Conservation (phyloP, 2,329 filamentous ascomycete genomes). For the Aphanocladium album region DNA sequence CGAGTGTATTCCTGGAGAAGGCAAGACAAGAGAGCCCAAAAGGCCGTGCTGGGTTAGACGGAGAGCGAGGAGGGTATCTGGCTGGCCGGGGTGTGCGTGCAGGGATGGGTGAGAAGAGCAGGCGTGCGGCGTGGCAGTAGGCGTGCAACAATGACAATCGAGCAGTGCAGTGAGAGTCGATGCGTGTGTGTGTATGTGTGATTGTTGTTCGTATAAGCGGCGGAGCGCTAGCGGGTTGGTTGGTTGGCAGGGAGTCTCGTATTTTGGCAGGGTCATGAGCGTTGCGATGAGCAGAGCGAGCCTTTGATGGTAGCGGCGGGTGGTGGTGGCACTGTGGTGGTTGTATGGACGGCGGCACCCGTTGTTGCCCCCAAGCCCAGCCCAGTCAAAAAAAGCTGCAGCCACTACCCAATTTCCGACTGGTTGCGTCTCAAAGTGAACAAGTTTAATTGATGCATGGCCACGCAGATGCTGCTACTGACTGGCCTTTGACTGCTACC, state of each 20-base stretch:
- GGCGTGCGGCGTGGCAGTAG: no score
- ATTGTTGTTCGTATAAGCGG: background rate
- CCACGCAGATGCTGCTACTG: no score
- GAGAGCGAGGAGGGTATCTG: background rate
- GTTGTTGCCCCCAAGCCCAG: no score
- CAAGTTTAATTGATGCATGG: background rate
- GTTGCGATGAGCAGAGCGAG: background rate
- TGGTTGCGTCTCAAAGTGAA: background rate
- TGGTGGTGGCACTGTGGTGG: background rate
- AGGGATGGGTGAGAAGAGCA: background rate
- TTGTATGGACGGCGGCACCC: background rate
- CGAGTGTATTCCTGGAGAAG: background rate
- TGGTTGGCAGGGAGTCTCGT: constrained; percentile 5
- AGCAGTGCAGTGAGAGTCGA: background rate
- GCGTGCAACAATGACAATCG: background rate
- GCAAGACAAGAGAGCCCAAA: background rate
- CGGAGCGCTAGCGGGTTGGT: constrained; percentile 14
- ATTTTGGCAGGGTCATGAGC: constrained; percentile 7
- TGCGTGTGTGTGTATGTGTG: background rate
- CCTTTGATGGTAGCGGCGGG: background rate
- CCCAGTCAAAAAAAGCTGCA: background rate
- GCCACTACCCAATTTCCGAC: background rate
- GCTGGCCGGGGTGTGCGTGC: background rate
- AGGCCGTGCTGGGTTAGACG: background rate
- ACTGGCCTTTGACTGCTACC: background rate